Conservation (phyloP, 2,329 filamentous ascomycete genomes). For the Epichloe baconii region DNA sequence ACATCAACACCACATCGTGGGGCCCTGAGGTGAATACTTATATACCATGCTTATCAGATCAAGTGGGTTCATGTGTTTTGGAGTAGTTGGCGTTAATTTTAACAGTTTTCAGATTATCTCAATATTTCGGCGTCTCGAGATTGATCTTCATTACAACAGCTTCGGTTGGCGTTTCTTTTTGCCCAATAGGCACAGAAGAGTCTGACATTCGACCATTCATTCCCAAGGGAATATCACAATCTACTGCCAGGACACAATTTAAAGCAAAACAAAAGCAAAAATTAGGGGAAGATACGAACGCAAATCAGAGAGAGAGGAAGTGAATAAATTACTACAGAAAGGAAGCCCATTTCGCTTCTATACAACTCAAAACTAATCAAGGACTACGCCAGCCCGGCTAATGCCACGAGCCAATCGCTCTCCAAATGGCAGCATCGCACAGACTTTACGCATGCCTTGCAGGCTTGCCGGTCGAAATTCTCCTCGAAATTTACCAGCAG, state of each 20-base stretch:
- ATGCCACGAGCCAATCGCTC: not conserved
- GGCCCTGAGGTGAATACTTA: not conserved
- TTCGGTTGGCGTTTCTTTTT: not conserved
- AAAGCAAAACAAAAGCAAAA: not conserved
- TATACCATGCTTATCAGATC: not conserved
- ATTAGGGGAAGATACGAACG: not conserved
- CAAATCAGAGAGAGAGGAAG: not conserved
- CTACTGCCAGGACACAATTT: not conserved
- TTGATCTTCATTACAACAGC: conserved; percentile 15
- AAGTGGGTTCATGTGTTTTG: not conserved
- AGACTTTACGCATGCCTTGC: conserved; percentile 12
- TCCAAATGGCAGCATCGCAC: conserved; percentile 10
- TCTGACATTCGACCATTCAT: not conserved
- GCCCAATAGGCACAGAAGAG: not conserved
- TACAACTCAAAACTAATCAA: not conserved
- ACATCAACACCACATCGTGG: not conserved
- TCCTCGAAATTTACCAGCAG: conserved; percentile 33
- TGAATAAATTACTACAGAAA: not conserved
- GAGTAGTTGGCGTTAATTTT: not conserved
- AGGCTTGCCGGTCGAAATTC: conserved; percentile 31
- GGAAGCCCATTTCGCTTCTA: not conserved
- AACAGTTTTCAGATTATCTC: not conserved
- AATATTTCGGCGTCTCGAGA: not conserved
- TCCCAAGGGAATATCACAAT: not conserved
- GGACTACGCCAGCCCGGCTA: not conserved